Conservation (phyloP, 352 stramenopile genomes). For the Pythium grandisporangium region DNA sequence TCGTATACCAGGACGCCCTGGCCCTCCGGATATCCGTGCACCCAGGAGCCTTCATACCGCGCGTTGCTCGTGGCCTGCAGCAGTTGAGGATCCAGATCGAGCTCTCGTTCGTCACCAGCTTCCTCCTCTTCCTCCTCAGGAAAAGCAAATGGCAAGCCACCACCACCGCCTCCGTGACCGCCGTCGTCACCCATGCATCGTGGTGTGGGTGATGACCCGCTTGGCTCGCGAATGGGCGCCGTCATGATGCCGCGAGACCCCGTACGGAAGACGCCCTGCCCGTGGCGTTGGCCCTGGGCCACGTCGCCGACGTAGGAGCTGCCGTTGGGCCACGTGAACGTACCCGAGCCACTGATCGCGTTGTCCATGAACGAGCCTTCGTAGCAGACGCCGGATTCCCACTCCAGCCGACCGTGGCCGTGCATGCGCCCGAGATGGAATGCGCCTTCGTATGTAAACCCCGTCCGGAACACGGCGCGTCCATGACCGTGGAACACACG, state of each 20-base stretch:
- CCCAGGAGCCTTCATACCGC: conserved; percentile 76
- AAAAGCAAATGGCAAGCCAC: conserved; percentile 16
- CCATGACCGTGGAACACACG: conserved; percentile 63
- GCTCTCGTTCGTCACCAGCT: too few species aligned
- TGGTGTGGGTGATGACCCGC: background rate
- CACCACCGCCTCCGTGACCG: background rate
- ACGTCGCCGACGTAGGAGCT: conserved; percentile 75
- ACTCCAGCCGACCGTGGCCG: conserved; percentile 56
- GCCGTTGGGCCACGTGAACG: conserved; percentile 76
- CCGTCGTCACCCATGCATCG: too few species aligned
- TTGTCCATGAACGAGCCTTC: conserved; percentile 70
- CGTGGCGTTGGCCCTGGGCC: conserved; percentile 54
- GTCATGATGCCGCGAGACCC: conserved; percentile 15
- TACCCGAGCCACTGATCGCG: conserved; percentile 46
- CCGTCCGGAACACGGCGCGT: conserved; percentile 40
- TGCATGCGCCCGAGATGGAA: conserved; percentile 71
- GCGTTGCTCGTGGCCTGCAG: conserved; percentile 33
- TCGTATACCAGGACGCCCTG: conserved; percentile 68
- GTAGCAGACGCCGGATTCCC: conserved; percentile 48
- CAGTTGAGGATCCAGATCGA: too few species aligned
- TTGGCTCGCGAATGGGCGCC: background rate
- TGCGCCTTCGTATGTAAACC: conserved; percentile 53
- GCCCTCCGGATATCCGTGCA: conserved; percentile 57
- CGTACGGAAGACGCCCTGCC: conserved; percentile 51
- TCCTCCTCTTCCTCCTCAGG: conserved; percentile 8